Evolutionary conservation across 768 basidiomycete genomes (phyloP).

Genomic region (Phylloporus sp.): DNA sequence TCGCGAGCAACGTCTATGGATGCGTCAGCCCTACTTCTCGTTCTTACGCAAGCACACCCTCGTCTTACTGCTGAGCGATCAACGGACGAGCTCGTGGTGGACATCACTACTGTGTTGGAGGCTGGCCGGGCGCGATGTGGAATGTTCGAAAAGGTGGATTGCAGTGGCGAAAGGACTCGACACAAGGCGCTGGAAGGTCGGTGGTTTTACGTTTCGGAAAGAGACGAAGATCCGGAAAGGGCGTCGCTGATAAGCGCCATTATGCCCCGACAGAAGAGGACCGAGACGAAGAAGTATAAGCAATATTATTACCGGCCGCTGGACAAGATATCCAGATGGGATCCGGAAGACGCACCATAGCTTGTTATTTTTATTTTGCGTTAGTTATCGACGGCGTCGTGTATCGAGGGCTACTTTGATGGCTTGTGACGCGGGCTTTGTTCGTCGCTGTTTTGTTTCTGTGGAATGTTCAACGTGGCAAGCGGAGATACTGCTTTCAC

Average conservation of each 20-base stretch:
- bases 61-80: conserved; percentile 36
- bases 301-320: conserved; percentile 80
- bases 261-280: conserved; percentile 74
- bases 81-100: conserved; percentile 42
- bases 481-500: conserved; percentile 15
- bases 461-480: conserved; percentile 4
- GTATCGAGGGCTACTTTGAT: conserved; percentile 20
- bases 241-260: conserved; percentile 60
- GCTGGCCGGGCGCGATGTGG: conserved; percentile 43
- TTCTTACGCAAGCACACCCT: conserved; percentile 51
- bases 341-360: conserved; percentile 55
- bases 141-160: conserved; percentile 70
- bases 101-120: conserved; percentile 49
- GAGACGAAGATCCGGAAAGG: conserved; percentile 66
- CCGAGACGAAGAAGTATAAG: conserved; percentile 78
- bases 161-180: conserved; percentile 49
- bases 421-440: background rate
- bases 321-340: conserved; percentile 68
- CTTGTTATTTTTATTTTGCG: conserved; percentile 2
- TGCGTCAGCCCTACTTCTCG: conserved; percentile 46
- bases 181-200: conserved; percentile 45
- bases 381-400: background rate
- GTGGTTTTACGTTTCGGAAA: conserved; percentile 76
- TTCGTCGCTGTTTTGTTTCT: conserved; percentile 1
- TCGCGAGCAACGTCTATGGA: conserved; percentile 66